Conservation (phyloP, 169 alveolate species). For the Babesia caballi region DNA sequence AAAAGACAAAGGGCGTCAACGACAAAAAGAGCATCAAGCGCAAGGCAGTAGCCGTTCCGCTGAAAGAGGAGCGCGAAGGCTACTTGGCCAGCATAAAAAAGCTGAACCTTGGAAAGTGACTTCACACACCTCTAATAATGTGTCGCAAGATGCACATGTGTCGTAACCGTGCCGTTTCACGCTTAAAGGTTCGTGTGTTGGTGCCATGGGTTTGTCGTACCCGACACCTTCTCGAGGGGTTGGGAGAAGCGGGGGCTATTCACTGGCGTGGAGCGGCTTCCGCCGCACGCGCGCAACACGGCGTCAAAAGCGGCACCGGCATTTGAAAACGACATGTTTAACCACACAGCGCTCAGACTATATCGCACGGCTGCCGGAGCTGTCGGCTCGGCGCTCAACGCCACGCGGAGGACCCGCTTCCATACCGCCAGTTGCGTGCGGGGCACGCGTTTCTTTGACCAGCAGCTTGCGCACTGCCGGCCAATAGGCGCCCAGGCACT, state of each 20-base stretch:
- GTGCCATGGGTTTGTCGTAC: too few relatives aligned
- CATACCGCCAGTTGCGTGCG: too few relatives aligned
- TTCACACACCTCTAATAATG: not conserved
- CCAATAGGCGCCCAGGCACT: too few relatives aligned
- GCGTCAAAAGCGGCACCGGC: not conserved
- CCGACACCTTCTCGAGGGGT: too few relatives aligned
- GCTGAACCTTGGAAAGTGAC: slow-evolving; percentile 10
- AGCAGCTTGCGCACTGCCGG: too few relatives aligned
- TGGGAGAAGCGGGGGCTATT: too few relatives aligned
- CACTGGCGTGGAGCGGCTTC: too few relatives aligned
- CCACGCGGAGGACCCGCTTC: not conserved
- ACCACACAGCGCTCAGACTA: not conserved
- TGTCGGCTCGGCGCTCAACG: not conserved
- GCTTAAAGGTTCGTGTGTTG: too few relatives aligned
- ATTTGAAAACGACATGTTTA: not conserved
- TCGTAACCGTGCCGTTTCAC: too few relatives aligned
- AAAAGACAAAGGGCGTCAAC: slow-evolving; percentile 38
- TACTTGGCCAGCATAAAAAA: slow-evolving; percentile 56
- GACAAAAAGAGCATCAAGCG: slow-evolving; percentile 28
- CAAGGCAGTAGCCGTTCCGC: slow-evolving; percentile 31
- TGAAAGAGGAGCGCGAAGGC: slow-evolving; percentile 37
- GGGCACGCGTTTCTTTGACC: too few relatives aligned
- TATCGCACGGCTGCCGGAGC: not conserved
- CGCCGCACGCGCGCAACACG: not conserved
- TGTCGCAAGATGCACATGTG: too few relatives aligned